Evolutionary conservation across 116 monocot species (phyloP), one percentile per base, ranked within the genome.

Genomic region (Posidonia oceanica): DNA sequence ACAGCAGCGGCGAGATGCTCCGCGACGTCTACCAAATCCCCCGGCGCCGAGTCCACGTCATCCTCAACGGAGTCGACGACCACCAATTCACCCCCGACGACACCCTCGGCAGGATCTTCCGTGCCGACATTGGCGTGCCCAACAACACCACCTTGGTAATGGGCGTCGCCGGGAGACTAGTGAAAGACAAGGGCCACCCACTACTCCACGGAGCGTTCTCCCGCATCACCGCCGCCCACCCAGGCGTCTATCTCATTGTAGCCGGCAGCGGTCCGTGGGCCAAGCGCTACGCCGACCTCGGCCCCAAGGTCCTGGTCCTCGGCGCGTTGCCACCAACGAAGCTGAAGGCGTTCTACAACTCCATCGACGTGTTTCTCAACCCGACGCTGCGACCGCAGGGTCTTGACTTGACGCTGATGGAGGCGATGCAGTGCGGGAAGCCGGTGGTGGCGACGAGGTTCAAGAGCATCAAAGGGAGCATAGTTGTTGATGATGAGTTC

Each of bases 401-500:
- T 2, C 72, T 99, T 57, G 99, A 93, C 69, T 65, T 93, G 70
- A 99, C 94, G 58, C 65, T 93, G 69, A 99, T 99, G 94, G 93
- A 99, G 84, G 99, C 99, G 17, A 99, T 99, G 99, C 87, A 80
- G 84, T 93, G 99, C 74, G 90, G 86, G 41, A 93, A 67, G 73
- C 81, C 93, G 65, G 82, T 93, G 70, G 75, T 77, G 78, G 90
- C 91, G 12, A 93, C 93, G 61, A 76, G 88, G 86, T 88, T 93
- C 54, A 88, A 94, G 51, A 93, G 99, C 80, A 93, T 99, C 16
- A 93, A 88, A 52, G 91, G 88, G 52, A 93, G 82, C 63, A 69
- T 99, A 2, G 80, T 90, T 5, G 94, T 99, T 53, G 80, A 90
- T 21, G 81, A 78, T 3, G 99, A 90, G 78, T 87, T 90, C 29